Evolutionary conservation across 306 rosid genomes (phyloP).

Genomic region (Begonia peltatifolia): DNA sequence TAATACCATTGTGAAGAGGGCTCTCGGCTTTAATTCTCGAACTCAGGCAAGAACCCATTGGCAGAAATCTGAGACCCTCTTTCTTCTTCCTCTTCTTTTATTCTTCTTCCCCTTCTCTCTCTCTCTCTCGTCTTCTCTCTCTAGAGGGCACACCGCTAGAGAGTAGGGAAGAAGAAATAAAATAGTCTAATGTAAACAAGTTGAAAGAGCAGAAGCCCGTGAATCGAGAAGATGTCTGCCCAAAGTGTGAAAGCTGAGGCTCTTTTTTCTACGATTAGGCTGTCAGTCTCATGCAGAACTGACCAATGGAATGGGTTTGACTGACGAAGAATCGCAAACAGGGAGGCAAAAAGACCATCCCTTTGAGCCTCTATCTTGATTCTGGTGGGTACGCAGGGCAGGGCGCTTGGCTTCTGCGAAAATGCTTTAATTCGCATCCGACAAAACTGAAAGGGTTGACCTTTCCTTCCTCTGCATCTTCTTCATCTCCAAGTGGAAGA

Average conservation of each 20-base stretch:
- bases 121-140: constrained; percentile 3
- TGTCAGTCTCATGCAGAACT: constrained; percentile 27
- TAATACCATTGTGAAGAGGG: constrained; percentile 63
- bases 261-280: constrained; percentile 27
- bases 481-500: constrained; percentile 23
- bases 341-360: constrained; percentile 4
- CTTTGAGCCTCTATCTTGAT: not conserved
- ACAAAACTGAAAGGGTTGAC: constrained; percentile 31
- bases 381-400: constrained; percentile 5
- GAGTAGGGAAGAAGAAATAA: constrained; percentile 2
- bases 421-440: constrained; percentile 20
- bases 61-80: constrained; percentile 1
- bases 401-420: constrained; percentile 18
- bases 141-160: not conserved
- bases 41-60: constrained; percentile 86
- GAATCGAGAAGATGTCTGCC: constrained; percentile 12
- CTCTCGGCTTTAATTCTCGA: constrained; percentile 85
- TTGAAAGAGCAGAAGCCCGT: constrained; percentile 14
- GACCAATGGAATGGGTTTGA: constrained; percentile 3
- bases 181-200: constrained; percentile 9
- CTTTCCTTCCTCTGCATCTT: constrained; percentile 14
- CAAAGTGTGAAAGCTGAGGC: constrained; percentile 36
- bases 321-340: not conserved
- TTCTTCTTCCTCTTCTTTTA: too few relatives aligned
- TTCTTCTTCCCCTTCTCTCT: constrained; percentile 2